These are phyloP conservation scores for Senna tora DNA, from an alignment of 306 rosid genomes.

Conservation along the genomic window DNA sequence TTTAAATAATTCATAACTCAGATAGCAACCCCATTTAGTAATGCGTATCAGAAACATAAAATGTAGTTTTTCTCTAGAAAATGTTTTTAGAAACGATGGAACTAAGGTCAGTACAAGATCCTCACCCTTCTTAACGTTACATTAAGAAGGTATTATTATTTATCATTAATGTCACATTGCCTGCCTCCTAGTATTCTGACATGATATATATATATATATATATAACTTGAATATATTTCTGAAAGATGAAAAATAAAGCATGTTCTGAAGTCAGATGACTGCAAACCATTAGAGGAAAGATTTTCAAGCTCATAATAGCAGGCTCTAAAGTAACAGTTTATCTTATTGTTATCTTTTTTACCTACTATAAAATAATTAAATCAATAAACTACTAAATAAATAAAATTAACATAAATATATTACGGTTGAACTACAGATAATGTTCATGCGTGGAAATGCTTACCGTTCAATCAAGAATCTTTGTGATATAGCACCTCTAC, in stretches of 20 bases:
- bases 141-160: neutral
- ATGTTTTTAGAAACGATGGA: neutral
- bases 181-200: neutral
- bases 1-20: conserved; percentile 2
- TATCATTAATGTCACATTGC: neutral
- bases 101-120: neutral
- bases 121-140: neutral
- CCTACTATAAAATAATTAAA: neutral
- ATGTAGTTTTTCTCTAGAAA: neutral
- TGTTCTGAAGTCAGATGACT: neutral
- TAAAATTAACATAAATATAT: neutral
- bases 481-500: neutral
- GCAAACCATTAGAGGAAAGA: conserved; percentile 19
- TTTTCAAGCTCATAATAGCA: conserved; percentile 6
- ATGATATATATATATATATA: no score
- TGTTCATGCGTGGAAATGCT: neutral
- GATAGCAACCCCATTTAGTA: no score
- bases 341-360: neutral
- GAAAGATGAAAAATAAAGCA: neutral
- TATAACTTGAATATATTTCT: conserved; percentile 1
- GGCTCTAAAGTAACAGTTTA: neutral
- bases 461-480: neutral
- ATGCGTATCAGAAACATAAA: conserved; percentile 11
- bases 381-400: neutral
- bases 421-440: neutral